Conservation (phyloP, 331 rosid species). For the Arachis monticola region DNA sequence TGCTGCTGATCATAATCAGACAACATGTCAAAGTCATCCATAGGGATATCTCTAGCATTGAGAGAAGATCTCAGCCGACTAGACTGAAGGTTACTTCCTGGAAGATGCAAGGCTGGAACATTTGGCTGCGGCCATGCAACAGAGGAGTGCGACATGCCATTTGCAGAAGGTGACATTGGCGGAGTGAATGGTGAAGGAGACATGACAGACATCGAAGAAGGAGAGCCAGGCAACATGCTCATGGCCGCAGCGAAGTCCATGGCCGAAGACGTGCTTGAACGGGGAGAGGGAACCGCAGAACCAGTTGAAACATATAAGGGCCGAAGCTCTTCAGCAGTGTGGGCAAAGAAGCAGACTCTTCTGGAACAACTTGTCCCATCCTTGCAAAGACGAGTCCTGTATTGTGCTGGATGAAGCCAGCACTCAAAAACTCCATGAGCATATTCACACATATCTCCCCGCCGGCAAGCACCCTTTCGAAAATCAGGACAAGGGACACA, state of each 20-base stretch:
- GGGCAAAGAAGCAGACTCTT: constrained; percentile 95
- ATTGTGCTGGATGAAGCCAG: constrained; percentile 97
- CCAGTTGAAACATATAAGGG: constrained; percentile 92
- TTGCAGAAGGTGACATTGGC: constrained; percentile 88
- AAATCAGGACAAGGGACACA: constrained; percentile 97
- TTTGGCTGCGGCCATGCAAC: constrained; percentile 91
- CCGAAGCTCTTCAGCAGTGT: constrained; percentile 86
- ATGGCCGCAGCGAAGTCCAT: constrained; percentile 93
- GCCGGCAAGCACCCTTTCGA: constrained; percentile 91
- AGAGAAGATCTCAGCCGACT: constrained; percentile 90
- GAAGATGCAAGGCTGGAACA: constrained; percentile 88
- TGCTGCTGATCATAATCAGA: constrained; percentile 84
- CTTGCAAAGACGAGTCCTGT: constrained; percentile 91
- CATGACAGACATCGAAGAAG: constrained; percentile 77
- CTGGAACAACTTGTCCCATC: constrained; percentile 83
- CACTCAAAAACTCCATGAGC: constrained; percentile 98
- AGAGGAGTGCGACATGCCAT: constrained; percentile 77
- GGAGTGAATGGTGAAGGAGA: constrained; percentile 88
- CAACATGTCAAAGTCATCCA: constrained; percentile 71
- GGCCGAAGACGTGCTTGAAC: constrained; percentile 71
- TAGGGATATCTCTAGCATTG: constrained; percentile 78
- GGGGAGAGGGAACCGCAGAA: constrained; percentile 95
- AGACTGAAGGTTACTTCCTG: constrained; percentile 85
- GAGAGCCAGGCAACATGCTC: constrained; percentile 91
- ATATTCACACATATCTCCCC: constrained; percentile 97